These are phyloP conservation scores for Ophiostoma ulmi DNA, from an alignment of 2,329 filamentous ascomycete genomes.

Conservation along the genomic window DNA sequence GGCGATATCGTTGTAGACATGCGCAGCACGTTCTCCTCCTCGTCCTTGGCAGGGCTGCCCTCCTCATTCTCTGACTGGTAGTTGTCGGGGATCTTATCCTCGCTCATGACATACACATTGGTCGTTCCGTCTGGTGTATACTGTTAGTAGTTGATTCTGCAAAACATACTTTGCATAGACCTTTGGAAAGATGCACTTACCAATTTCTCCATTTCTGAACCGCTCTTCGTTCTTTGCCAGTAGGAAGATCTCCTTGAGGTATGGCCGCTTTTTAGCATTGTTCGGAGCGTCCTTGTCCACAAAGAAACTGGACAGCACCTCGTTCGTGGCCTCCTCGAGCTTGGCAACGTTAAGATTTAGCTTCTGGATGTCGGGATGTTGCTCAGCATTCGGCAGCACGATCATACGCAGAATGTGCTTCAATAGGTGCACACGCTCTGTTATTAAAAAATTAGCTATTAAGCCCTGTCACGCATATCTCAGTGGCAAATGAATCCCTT, in stretches of 20 bases:
- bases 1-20: constrained; percentile 34
- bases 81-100: constrained; percentile 47
- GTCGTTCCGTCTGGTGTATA: constrained; percentile 41
- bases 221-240: constrained; percentile 54
- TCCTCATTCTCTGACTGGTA: constrained; percentile 47
- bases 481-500: constrained; percentile 27
- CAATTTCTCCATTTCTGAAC: constrained; percentile 52
- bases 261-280: constrained; percentile 52
- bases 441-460: constrained; percentile 20
- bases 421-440: constrained; percentile 56
- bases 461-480: neutral
- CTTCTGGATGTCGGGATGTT: constrained; percentile 50
- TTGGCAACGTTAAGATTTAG: constrained; percentile 50
- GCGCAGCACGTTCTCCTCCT: constrained; percentile 38
- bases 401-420: constrained; percentile 57
- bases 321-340: constrained; percentile 54
- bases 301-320: constrained; percentile 56
- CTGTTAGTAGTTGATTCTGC: neutral
- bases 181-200: constrained; percentile 37
- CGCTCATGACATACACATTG: constrained; percentile 47
- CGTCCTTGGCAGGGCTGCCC: constrained; percentile 38
- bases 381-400: constrained; percentile 45
- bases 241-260: constrained; percentile 57
- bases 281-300: constrained; percentile 49
- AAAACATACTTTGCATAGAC: too few species aligned